Evolutionary conservation across 257 asterid species (phyloP), one percentile per base, ranked within the genome.

Genomic region (Fraxinus quadrangulata): DNA sequence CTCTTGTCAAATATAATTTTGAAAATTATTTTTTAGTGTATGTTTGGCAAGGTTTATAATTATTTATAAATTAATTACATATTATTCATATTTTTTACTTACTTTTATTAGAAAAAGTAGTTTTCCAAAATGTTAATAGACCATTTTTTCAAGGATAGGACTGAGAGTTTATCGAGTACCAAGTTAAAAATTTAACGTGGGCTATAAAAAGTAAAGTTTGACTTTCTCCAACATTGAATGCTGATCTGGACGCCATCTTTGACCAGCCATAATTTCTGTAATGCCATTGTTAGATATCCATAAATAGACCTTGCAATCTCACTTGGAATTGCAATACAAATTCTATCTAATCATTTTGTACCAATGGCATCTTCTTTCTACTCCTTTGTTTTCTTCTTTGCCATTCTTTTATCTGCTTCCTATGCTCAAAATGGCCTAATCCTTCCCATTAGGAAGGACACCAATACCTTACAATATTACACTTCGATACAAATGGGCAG

Each of bases 401-500:
- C 66, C n/a, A 42, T 78, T 33, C 51, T 86, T 69, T 13, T 80
- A n/a, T 40, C 75, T 16, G 1, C 84, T 4, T 23, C 75, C 37
- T 5, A 71, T 3, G 82, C 87, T 39, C 85, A 81, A 75, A 83
- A 19, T 6, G 61, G 42, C 68, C 75, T 73, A 0, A 49, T 11
- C 6, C 82, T 87, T 37, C 89, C 86, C 51, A 71, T 87, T 59
- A 47, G 28, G 0, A 83, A 81, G 33, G 89, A 87, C 78, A 5
- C 80, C 16, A 70, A 81, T 73, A 87, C 89, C 12, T 61, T 73
- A 0, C 91, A 85, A 73, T 71, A 63, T 84, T 78, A 79, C 84
- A 72, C 91, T 77, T 83, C 86, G 0, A 28, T 87, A 26, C 75
- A 70, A 1, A 82, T 85, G 85, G 87, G 91, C 74, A 83, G 86